Evolutionary conservation across 441 rosid species (phyloP), one percentile per base, ranked within the genome.

Genomic region (Sinapis alba): DNA sequence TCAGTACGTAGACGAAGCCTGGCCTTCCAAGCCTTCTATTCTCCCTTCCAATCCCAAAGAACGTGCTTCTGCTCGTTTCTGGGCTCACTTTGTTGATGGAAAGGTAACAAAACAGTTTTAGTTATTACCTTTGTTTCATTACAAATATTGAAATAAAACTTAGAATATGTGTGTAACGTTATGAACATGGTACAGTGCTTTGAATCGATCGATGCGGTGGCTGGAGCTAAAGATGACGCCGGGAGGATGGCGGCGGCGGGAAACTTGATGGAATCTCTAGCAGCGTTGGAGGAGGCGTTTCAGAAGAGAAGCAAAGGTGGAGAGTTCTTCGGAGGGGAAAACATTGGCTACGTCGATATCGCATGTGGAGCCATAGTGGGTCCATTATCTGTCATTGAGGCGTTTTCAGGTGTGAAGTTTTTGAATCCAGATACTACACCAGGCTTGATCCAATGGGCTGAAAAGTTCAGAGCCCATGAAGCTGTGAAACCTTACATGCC

Each of bases 51-150:
- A 81, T 66, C 85, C 97, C 21, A 71, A 71, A 0, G 87, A 88
- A 4, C 85, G 95, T 0, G 90, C 92, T 59, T 24, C 18, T 9
- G 86, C 89, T 20, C 85, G 97, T 7, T 88, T 88, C 23, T 91
- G 93, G 96, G 93, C 78, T 10, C 83, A 85, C 65, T 91, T 83
- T 28, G 51, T 91, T 20, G 97, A 90, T 9, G 89, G 86, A 8
- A 88, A 88, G 93, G 95, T 89, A 65, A n/a, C 7, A 11, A 58
- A 67, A 15, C 8, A 20, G 1, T 21, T 18, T 36, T 59, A 27
- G 27, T 34, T 2, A 3, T 7, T 7, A 58, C 62, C 36, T 58
- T 4, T n/a, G 19, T 7, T n/a, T 58, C 11, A n/a, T 58, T 15
- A 59, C 1, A n/a, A 26, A 6, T 58, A 6, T 59, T 56, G 8